Percentiles rank a stretch among this genome's conserved stretches.
These are phyloP conservation scores for Amanita rimosa DNA, from an alignment of 768 basidiomycete genomes.

Conservation along the genomic window DNA sequence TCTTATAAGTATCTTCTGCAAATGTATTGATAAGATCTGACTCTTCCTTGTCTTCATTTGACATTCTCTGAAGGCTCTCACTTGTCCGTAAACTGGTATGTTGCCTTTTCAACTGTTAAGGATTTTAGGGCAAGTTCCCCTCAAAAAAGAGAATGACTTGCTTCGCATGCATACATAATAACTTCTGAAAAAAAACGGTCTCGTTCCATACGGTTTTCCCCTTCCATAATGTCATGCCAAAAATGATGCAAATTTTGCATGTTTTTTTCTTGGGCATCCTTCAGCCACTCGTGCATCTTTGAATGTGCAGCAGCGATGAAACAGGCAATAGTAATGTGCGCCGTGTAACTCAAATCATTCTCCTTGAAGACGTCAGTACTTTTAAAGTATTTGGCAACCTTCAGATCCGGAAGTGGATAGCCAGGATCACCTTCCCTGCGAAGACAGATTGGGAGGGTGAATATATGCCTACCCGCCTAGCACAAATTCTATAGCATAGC, in stretches of 20 bases:
- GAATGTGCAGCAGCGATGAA: slow-evolving; percentile 10
- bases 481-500: background rate
- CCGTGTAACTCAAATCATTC: slow-evolving; percentile 5
- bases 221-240: slow-evolving; percentile 11
- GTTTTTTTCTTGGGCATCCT: background rate
- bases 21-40: too few species aligned
- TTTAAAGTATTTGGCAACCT: slow-evolving; percentile 8
- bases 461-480: slow-evolving; percentile 9
- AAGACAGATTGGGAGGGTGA: slow-evolving; percentile 12
- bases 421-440: slow-evolving; percentile 5
- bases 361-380: background rate
- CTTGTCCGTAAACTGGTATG: too few species aligned
- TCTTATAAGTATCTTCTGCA: too few species aligned
- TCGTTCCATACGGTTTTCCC: too few species aligned
- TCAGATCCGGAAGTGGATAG: slow-evolving; percentile 7
- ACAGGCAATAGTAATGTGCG: slow-evolving; percentile 5
- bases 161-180: too few species aligned
- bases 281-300: slow-evolving; percentile 7
- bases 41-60: too few species aligned
- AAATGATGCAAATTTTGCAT: slow-evolving; percentile 5
- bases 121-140: too few species aligned
- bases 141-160: too few species aligned
- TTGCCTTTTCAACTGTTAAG: too few species aligned
- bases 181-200: too few species aligned
- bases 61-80: too few species aligned